Percentiles rank a stretch among this genome's conserved stretches.
phyloP scores from a whole-genome alignment of 1,284 basidiomycete genomes.

The Heliocybe sulcata region DNA sequence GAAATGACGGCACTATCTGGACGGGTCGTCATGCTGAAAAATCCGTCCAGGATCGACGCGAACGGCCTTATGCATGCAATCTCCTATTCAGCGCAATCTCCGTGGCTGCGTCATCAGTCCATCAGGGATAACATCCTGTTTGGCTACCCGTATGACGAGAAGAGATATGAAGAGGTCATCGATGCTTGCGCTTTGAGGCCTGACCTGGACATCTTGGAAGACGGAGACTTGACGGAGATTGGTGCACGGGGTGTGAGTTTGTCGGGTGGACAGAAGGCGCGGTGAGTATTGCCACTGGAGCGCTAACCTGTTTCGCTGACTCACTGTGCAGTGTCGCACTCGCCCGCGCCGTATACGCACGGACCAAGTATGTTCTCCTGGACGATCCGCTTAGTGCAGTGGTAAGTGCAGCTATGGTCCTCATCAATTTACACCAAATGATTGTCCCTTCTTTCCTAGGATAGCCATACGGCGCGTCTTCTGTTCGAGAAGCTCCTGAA shows the following conservation, averaged over 20 bases:
- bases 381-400: constrained; percentile 72
- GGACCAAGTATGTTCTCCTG: constrained; percentile 57
- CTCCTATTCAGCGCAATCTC: constrained; percentile 79
- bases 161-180: constrained; percentile 57
- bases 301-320: background rate
- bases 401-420: constrained; percentile 29
- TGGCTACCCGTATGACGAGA: constrained; percentile 57
- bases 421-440: too few species aligned
- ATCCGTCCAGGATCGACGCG: constrained; percentile 48
- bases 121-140: constrained; percentile 73
- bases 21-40: constrained; percentile 57
- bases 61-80: constrained; percentile 66
- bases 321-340: constrained; percentile 45
- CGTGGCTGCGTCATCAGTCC: constrained; percentile 72
- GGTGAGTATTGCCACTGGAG: constrained; percentile 21
- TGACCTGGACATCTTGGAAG: constrained; percentile 47
- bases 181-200: constrained; percentile 67
- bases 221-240: constrained; percentile 29
- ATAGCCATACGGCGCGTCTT: background rate
- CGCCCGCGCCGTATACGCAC: constrained; percentile 62
- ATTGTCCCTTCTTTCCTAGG: background rate
- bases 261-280: constrained; percentile 61
- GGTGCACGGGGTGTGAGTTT: constrained; percentile 46
- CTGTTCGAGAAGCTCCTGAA: constrained; percentile 50
- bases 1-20: constrained; percentile 53